Evolutionary conservation across 768 basidiomycete genomes (phyloP).

Genomic region (Boletus sp.): DNA sequence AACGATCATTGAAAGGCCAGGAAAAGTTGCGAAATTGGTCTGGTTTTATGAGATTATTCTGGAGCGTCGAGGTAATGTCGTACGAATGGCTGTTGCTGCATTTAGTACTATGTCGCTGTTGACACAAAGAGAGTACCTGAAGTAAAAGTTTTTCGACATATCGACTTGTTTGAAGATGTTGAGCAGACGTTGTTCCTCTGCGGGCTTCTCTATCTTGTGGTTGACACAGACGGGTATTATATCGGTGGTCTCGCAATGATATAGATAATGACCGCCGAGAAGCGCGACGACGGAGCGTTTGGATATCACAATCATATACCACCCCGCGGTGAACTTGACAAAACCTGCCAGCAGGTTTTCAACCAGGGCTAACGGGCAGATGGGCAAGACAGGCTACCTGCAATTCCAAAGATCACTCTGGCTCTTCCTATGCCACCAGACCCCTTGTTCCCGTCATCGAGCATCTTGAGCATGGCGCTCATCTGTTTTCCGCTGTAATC

Average conservation of each 20-base stretch:
- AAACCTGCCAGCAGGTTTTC: conserved; percentile 53
- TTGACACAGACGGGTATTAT: conserved; percentile 74
- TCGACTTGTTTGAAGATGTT: conserved; percentile 95
- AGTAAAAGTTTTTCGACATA: conserved; percentile 99
- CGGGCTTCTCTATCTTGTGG: conserved; percentile 82
- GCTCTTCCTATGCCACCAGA: conserved; percentile 84
- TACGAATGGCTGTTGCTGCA: conserved; percentile 75
- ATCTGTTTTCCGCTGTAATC: conserved; percentile 89
- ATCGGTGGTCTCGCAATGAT: conserved; percentile 92
- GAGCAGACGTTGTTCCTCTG: conserved; percentile 87
- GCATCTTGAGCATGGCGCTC: conserved; percentile 88
- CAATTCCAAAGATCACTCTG: conserved; percentile 78
- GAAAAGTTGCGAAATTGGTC: conserved; percentile 41
- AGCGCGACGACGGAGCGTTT: conserved; percentile 92
- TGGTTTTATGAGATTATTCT: conserved; percentile 78
- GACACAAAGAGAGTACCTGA: conserved; percentile 55
- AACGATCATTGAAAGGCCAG: conserved; percentile 82
- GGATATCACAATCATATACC: conserved; percentile 91
- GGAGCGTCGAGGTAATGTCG: conserved; percentile 93
- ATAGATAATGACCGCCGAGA: conserved; percentile 93
- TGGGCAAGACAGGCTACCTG: conserved; percentile 46
- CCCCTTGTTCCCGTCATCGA: conserved; percentile 90
- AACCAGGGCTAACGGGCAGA: too few species aligned
- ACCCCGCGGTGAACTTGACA: conserved; percentile 90
- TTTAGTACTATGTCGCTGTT: neutral